Evolutionary conservation across 208 protist genomes (phyloP).

Genomic region (Leishmania amazonensis): DNA sequence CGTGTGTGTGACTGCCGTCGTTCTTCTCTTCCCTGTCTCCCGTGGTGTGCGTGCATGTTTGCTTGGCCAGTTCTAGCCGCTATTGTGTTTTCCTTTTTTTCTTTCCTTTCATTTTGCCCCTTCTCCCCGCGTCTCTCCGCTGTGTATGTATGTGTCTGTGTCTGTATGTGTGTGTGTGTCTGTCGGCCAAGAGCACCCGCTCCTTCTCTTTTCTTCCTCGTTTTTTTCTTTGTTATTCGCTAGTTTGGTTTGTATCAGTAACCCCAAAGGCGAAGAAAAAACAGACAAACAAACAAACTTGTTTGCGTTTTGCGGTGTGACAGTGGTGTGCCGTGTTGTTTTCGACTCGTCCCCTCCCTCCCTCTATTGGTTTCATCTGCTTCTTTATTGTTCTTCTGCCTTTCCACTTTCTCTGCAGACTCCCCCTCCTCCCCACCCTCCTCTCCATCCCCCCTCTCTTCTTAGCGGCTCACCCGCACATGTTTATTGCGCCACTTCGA

Average conservation of each 20-base stretch:
- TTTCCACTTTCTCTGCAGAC: not conserved
- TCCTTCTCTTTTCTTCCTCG: not conserved
- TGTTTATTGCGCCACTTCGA: not conserved
- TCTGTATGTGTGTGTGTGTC: not conserved
- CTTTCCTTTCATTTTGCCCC: conserved; percentile 4
- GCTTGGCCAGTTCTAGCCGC: not conserved
- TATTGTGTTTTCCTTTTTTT: not conserved
- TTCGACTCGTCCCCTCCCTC: not conserved
- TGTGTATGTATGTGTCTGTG: not conserved
- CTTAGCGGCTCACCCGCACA: not conserved
- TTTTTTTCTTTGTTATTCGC: conserved; percentile 8
- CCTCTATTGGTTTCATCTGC: not conserved
- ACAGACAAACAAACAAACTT: not conserved
- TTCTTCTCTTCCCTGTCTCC: not conserved
- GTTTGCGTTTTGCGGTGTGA: not conserved
- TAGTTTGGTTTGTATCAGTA: not conserved
- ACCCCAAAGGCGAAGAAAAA: not conserved
- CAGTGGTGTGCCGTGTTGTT: not conserved
- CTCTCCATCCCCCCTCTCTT: not conserved
- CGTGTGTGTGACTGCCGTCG: not conserved
- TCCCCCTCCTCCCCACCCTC: not conserved
- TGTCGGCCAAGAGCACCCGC: not conserved
- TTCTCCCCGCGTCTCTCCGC: not conserved
- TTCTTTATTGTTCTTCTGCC: not conserved
- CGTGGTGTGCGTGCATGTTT: not conserved